Conservation (phyloP, 371 early-diverging fungal species). For the Dinochytrium kinnereticum region DNA sequence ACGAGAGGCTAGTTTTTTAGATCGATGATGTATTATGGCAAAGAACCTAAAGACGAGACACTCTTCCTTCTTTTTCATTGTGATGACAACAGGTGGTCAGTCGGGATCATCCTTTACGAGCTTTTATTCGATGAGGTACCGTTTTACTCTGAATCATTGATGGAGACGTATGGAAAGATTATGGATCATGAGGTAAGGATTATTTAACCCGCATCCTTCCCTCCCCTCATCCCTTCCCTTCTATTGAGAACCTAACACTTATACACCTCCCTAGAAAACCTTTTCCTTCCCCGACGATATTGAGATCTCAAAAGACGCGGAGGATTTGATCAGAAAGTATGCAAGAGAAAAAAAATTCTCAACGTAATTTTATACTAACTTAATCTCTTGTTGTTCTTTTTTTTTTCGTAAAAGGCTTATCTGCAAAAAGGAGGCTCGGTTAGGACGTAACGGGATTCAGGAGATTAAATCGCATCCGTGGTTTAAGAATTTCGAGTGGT, state of each 20-base stretch:
- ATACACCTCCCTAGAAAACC: constrained; percentile 38
- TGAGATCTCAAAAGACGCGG: constrained; percentile 42
- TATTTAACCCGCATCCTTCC: too few relatives aligned
- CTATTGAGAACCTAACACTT: neutral
- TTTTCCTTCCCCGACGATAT: constrained; percentile 56
- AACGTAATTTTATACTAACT: constrained; percentile 17
- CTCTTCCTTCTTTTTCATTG: too few relatives aligned
- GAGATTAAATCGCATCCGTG: constrained; percentile 85
- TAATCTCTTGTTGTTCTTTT: neutral
- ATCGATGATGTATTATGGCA: neutral
- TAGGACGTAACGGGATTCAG: constrained; percentile 71
- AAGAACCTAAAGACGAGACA: too few relatives aligned
- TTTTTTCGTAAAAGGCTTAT: constrained; percentile 52
- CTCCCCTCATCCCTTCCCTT: too few relatives aligned
- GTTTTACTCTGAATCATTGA: constrained; percentile 68
- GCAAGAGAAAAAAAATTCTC: too few relatives aligned
- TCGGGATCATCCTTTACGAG: constrained; percentile 71
- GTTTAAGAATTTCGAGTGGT: constrained; percentile 83
- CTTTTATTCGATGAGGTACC: constrained; percentile 68
- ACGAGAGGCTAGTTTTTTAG: neutral
- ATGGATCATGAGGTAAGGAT: constrained; percentile 60
- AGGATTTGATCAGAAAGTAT: constrained; percentile 53
- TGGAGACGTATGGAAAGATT: constrained; percentile 68
- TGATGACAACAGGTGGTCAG: constrained; percentile 59
- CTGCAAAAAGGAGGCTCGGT: constrained; percentile 70